Evolutionary conservation across 2,329 filamentous ascomycete genomes (phyloP), one percentile per base, ranked within the genome.

Genomic region (Didymellaceae sp.): DNA sequence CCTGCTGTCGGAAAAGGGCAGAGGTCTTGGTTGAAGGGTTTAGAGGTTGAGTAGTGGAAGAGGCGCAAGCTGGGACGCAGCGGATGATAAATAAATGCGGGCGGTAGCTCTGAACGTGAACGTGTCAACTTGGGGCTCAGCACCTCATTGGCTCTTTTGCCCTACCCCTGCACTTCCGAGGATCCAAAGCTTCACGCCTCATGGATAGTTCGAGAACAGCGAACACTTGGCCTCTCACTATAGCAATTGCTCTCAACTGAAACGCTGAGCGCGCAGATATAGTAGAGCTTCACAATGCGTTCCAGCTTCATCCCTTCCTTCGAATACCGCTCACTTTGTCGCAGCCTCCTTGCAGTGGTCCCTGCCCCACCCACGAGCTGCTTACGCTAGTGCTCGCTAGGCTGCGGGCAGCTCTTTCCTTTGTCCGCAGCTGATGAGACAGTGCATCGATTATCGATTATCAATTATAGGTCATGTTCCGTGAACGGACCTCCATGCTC

Each of bases 1-100:
- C 66, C 66, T 70, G 57, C 66, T 63, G 62, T 69, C 59, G 38
- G 55, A 26, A 39, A 42, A 63, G 62, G 63, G 57, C 62, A 66
- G 62, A 64, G 65, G 65, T 62, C 60, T 68, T 66, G 43, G 38
- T 40, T 46, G 41, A 39, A 50, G 38, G 38, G 33, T 22, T 24
- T 39, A 46, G 41, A 52, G 48, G 52, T 50, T 50, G 51, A 61
- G 53, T 55, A 61, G 48, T 58, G 51, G 55, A 54, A 58, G 45
- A 48, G 52, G 48, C 45, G 41, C 45, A 49, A 58, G 55, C 54
- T 58, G 58, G 63, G 58, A 54, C 56, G 55, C 45, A 37, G 55
- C 51, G 46, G 50, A 57, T 56, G 59, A 59, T 65, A 63, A 62
- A 63, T 61, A 62, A 56, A 54, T 57, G 57, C 60, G 49, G 54